Evolutionary conservation across 768 basidiomycete species (phyloP), one percentile per base, ranked within the genome.

Genomic region (Podaxis sp.): DNA sequence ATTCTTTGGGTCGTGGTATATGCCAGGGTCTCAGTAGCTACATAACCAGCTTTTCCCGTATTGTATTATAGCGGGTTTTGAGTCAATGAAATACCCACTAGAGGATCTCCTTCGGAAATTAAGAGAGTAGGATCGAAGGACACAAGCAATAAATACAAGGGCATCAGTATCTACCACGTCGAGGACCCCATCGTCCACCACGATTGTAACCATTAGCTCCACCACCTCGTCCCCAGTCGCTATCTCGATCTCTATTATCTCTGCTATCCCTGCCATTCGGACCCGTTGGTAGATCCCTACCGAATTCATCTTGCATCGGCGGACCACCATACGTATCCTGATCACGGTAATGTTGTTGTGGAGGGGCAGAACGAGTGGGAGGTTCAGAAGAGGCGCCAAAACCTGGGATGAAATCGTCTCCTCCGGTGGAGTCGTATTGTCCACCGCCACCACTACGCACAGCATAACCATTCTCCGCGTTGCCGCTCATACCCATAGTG

Each of bases 191-290:
- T 2, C 61, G 54, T 17, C 61, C 61, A 42, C 48, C 49, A 5
- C 61, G 61, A 39, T 39, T 46, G 42, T 64, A n/a, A 24, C 57
- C 52, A n/a, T 59, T 64, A 51, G 22, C 36, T 15, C 66, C 55
- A 40, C 58, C 57, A 13, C 55, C 62, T 22, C 64, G 52, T 17
- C 58, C 61, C 64, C 67, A 63, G 28, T 65, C 67, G 26, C 64
- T 57, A 63, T 59, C 44, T 33, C 66, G 55, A 30, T 61, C 61
- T 52, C 64, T 53, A 52, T 54, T 44, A 42, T 63, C 63, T 22
- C 64, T 61, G 51, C 49, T 52, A 48, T 63, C 63, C 28, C 64
- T 57, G 15, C 59, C 55, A 44, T 58, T 56, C 42, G 59, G 64
- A 22, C 63, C 64, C 19, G 63, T 63, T 36, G 57, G 30, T 24